A percentile compares a stretch with the other conserved stretches of the same genome.
Evolutionary conservation across 768 basidiomycete species (phyloP).

Genomic region (Saitozyma sp.): DNA sequence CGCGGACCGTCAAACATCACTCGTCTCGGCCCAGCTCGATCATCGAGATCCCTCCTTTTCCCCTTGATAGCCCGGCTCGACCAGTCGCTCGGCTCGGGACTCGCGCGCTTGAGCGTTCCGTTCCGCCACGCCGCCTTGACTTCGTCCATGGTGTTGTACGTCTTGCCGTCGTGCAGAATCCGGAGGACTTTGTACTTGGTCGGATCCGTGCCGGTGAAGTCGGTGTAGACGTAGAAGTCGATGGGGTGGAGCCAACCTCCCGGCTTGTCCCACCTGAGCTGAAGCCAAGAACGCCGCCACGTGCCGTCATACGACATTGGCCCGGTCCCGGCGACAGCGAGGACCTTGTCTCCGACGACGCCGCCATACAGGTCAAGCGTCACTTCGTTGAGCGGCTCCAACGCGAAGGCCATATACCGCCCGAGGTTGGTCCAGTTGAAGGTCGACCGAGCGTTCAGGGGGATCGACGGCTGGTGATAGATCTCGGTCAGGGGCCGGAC

Average conservation of each 20-base stretch:
- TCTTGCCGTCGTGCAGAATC: conserved; percentile 64
- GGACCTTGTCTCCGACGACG: conserved; percentile 53
- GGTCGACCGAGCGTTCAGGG: conserved; percentile 56
- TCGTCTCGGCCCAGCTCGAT: conserved; percentile 65
- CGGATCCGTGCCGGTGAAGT: conserved; percentile 61
- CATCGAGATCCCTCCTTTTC: conserved; percentile 61
- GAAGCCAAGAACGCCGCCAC: conserved; percentile 56
- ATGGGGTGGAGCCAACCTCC: conserved; percentile 10
- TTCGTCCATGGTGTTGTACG: conserved; percentile 58
- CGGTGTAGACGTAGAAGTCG: conserved; percentile 48
- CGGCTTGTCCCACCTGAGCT: conserved; percentile 5
- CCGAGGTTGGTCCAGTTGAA: conserved; percentile 48
- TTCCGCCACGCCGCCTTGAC: conserved; percentile 62
- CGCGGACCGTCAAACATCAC: conserved; percentile 63
- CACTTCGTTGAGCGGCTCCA: conserved; percentile 12
- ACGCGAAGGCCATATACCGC: not conserved
- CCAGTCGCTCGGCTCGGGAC: conserved; percentile 49
- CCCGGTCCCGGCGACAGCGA: conserved; percentile 61
- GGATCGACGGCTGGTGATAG: conserved; percentile 50
- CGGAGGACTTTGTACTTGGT: conserved; percentile 60
- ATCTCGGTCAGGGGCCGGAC: conserved; percentile 47
- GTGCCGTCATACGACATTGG: conserved; percentile 64
- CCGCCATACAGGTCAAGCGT: conserved; percentile 60
- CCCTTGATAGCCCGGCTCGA: conserved; percentile 56
- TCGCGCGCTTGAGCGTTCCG: conserved; percentile 59